A percentile compares a stretch with the other conserved stretches of the same genome.
Conservation (phyloP, 2,329 filamentous ascomycete species). For the Samsoniella hepiali region DNA sequence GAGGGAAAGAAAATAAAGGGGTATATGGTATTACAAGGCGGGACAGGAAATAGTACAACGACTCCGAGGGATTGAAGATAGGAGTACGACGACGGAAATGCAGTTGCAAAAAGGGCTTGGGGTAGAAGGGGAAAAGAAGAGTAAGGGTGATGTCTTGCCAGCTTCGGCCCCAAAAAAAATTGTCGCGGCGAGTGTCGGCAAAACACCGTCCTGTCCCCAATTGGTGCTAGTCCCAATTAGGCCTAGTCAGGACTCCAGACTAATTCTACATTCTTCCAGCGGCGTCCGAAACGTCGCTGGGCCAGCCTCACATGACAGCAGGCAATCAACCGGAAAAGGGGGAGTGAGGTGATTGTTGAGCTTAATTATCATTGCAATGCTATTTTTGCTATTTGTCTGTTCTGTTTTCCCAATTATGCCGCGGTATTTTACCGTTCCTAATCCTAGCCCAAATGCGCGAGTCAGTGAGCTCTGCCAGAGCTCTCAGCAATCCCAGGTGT, state of each 20-base stretch:
- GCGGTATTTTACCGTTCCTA: not conserved
- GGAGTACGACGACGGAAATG: slow-evolving; percentile 18
- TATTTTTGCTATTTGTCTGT: not conserved
- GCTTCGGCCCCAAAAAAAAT: slow-evolving; percentile 38
- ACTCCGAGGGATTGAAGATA: slow-evolving; percentile 15
- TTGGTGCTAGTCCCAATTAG: not conserved
- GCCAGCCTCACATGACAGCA: not conserved
- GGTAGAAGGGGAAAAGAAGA: slow-evolving; percentile 22
- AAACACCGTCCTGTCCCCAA: slow-evolving; percentile 33
- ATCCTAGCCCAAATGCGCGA: not conserved
- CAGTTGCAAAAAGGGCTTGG: slow-evolving; percentile 21
- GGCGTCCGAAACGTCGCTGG: not conserved
- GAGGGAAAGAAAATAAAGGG: slow-evolving; percentile 29
- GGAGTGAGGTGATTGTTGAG: no score
- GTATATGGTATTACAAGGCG: slow-evolving; percentile 29
- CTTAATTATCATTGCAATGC: slow-evolving; percentile 9
- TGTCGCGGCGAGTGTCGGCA: slow-evolving; percentile 38
- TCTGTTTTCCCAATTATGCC: not conserved
- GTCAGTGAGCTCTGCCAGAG: slow-evolving; percentile 2
- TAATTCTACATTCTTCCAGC: slow-evolving; percentile 18
- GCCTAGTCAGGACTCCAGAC: slow-evolving; percentile 6
- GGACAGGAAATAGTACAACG: slow-evolving; percentile 20
- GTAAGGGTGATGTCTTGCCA: slow-evolving; percentile 18
- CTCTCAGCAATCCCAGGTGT: not conserved
- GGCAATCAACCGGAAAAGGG: not conserved